Conservation (phyloP, 305 asterid species). For the Plantago rigida region DNA sequence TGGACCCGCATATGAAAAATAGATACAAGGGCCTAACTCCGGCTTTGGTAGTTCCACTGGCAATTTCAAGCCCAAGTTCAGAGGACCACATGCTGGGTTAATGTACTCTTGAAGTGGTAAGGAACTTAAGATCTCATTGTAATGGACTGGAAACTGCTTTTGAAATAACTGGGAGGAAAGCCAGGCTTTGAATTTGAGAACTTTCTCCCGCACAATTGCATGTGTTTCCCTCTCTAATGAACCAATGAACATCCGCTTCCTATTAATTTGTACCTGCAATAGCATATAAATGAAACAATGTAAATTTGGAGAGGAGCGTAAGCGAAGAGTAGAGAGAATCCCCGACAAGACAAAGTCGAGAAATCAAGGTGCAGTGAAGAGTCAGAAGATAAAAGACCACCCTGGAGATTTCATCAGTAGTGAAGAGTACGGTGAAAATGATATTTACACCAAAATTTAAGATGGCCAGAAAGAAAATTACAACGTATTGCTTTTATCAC, state of each 20-base stretch:
- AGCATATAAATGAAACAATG: conserved; percentile 7
- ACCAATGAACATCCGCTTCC: conserved; percentile 69
- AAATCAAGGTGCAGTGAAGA: conserved; percentile 12
- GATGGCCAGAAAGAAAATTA: not conserved
- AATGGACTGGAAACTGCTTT: conserved; percentile 73
- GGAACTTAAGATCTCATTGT: conserved; percentile 53
- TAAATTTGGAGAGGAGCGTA: not conserved
- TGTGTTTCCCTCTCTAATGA: conserved; percentile 62
- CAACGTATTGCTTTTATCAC: conserved; percentile 9
- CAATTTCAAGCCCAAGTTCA: conserved; percentile 65
- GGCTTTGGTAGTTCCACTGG: conserved; percentile 55
- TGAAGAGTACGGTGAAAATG: conserved; percentile 14
- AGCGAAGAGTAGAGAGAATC: too few relatives aligned
- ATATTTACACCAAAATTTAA: conserved; percentile 11
- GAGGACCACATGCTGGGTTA: conserved; percentile 68
- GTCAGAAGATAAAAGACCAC: conserved; percentile 7
- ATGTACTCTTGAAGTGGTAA: conserved; percentile 80
- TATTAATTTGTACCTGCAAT: conserved; percentile 72
- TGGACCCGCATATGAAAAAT: conserved; percentile 67
- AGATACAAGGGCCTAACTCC: conserved; percentile 73
- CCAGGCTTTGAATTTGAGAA: conserved; percentile 62
- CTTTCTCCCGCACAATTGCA: conserved; percentile 52
- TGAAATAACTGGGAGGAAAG: conserved; percentile 67
- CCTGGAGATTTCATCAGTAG: not conserved
- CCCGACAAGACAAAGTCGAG: too few relatives aligned